phyloP scores from a whole-genome alignment of 257 asterid genomes.

The Mitragyna speciosa region DNA sequence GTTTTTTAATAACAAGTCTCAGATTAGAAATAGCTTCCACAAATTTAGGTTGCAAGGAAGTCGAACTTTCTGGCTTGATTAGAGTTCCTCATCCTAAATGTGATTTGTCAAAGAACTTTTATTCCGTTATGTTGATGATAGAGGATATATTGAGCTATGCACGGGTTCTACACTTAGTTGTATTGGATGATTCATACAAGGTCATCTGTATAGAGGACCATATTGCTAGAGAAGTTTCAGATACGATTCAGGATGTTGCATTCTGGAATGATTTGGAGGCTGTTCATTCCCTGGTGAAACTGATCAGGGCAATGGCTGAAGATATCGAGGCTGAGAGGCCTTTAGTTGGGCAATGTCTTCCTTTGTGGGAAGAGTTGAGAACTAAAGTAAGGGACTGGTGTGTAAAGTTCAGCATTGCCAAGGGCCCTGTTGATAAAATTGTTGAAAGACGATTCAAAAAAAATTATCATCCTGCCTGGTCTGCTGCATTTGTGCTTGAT shows the following conservation, averaged over 20 bases:
- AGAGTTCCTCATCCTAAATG: slow-evolving; percentile 56
- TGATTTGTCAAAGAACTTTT: slow-evolving; percentile 46
- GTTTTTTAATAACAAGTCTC: slow-evolving; percentile 56
- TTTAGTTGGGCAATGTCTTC: slow-evolving; percentile 74
- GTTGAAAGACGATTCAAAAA: slow-evolving; percentile 53
- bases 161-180: slow-evolving; percentile 52
- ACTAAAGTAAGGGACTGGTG: slow-evolving; percentile 68
- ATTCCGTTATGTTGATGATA: slow-evolving; percentile 55
- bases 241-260: slow-evolving; percentile 56
- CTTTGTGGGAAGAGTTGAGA: slow-evolving; percentile 76
- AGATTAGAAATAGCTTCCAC: slow-evolving; percentile 57
- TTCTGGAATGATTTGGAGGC: slow-evolving; percentile 74
- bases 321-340: slow-evolving; percentile 78
- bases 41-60: slow-evolving; percentile 62
- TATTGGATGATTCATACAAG: slow-evolving; percentile 64
- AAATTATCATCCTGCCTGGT: slow-evolving; percentile 84
- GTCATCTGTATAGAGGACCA: slow-evolving; percentile 50
- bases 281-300: slow-evolving; percentile 59
- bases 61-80: slow-evolving; percentile 47
- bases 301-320: slow-evolving; percentile 61
- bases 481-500: slow-evolving; percentile 85
- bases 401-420: slow-evolving; percentile 45
- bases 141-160: slow-evolving; percentile 66
- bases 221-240: slow-evolving; percentile 50
- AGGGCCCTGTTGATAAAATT: slow-evolving; percentile 58